Percentiles rank a stretch among this genome's conserved stretches.
Evolutionary conservation across 768 basidiomycete species (phyloP).

Genomic region (Mycena amicta): DNA sequence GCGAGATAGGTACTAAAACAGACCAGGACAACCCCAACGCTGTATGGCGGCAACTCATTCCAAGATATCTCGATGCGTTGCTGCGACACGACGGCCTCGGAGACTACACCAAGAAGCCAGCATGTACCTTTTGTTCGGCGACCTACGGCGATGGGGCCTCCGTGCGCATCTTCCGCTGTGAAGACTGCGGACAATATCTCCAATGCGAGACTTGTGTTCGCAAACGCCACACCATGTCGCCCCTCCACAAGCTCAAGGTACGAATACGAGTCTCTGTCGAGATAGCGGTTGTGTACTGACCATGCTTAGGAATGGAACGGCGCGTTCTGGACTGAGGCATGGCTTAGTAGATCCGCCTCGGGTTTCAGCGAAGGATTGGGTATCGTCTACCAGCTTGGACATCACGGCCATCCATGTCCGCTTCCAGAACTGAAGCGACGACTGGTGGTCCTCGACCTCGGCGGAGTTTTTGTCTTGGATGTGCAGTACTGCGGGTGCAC

Average conservation of each 20-base stretch:
- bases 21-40: neutral
- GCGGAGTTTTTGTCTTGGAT: neutral
- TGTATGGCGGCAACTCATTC: neutral
- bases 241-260: slow-evolving; percentile 5
- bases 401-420: slow-evolving; percentile 4
- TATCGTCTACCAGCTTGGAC: slow-evolving; percentile 19
- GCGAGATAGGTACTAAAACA: no score
- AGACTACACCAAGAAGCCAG: neutral
- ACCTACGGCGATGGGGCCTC: neutral
- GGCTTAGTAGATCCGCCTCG: neutral
- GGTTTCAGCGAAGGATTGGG: neutral
- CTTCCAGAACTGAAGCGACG: neutral
- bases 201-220: slow-evolving; percentile 8
- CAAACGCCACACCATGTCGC: neutral
- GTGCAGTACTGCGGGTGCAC: neutral
- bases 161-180: slow-evolving; percentile 8
- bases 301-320: slow-evolving; percentile 17
- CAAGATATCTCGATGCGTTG: neutral
- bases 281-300: no score
- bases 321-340: slow-evolving; percentile 6
- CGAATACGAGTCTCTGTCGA: neutral
- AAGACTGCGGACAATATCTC: slow-evolving; percentile 4
- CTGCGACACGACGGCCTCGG: neutral
- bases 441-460: neutral
- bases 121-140: neutral